These are phyloP conservation scores for Podospora comata DNA, from an alignment of 495 filamentous ascomycete species.

Conservation along the genomic window DNA sequence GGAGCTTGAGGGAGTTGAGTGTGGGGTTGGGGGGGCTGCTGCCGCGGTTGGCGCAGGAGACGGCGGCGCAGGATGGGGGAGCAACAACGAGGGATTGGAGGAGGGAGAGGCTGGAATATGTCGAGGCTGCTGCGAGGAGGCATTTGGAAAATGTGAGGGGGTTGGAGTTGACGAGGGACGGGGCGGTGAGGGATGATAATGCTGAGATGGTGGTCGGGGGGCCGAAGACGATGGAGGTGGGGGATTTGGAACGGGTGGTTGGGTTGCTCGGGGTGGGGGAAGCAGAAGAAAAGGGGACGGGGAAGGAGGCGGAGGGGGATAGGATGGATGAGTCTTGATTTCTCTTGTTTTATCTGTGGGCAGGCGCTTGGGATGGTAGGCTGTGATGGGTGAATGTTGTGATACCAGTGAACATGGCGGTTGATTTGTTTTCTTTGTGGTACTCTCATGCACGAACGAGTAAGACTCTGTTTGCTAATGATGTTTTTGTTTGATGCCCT, in stretches of 20 bases:
- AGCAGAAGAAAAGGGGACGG: neutral
- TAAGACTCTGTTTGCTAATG: too few relatives aligned
- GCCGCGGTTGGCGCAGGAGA: conserved; percentile 40
- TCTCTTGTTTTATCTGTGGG: neutral
- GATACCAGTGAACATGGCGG: neutral
- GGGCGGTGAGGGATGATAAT: conserved; percentile 58
- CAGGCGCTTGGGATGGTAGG: neutral
- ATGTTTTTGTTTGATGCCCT: too few relatives aligned
- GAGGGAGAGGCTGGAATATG: conserved; percentile 67
- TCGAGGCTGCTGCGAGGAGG: conserved; percentile 62
- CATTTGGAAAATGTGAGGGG: conserved; percentile 55
- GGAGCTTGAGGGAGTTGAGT: conserved; percentile 66
- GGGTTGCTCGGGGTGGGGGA: conserved; percentile 36
- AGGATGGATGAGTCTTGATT: conserved; percentile 32
- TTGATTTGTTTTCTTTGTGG: too few relatives aligned
- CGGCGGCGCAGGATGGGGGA: conserved; percentile 21
- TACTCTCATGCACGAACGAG: too few relatives aligned
- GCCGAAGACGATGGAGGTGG: conserved; percentile 48
- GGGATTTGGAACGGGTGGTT: conserved; percentile 49
- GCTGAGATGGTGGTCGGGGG: conserved; percentile 46
- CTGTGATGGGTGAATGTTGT: neutral
- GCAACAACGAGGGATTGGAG: conserved; percentile 45
- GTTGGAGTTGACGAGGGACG: conserved; percentile 52
- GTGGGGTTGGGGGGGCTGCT: conserved; percentile 59
- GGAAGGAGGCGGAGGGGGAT: conserved; percentile 6